These are phyloP conservation scores for Ogataea zsoltii DNA, from an alignment of 805 yeast genomes.

Conservation along the genomic window DNA sequence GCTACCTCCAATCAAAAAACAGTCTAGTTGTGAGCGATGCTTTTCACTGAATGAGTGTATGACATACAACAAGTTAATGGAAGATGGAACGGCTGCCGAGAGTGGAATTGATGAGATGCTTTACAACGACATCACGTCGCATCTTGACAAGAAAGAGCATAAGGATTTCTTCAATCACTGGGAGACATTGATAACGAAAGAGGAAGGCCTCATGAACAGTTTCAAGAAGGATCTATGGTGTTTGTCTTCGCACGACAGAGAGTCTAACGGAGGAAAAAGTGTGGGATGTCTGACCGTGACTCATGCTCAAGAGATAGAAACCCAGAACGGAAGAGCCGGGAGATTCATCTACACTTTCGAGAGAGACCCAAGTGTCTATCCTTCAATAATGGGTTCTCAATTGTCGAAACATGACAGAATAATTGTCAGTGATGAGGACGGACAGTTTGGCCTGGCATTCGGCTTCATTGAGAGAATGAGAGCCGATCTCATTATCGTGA, in stretches of 20 bases:
- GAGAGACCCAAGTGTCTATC: slow-evolving; percentile 29
- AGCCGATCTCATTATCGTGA: slow-evolving; percentile 44
- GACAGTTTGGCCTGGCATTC: slow-evolving; percentile 70
- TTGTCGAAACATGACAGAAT: slow-evolving; percentile 61
- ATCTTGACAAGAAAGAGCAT: slow-evolving; percentile 45
- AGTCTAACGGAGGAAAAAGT: slow-evolving; percentile 57
- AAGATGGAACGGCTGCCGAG: slow-evolving; percentile 54
- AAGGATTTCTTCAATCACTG: slow-evolving; percentile 65
- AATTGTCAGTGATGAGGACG: slow-evolving; percentile 75
- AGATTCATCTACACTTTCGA: slow-evolving; percentile 50
- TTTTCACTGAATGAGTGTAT: slow-evolving; percentile 58
- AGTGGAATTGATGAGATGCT: slow-evolving; percentile 53
- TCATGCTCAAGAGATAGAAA: slow-evolving; percentile 27
- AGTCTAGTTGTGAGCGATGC: slow-evolving; percentile 63
- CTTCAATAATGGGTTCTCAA: slow-evolving; percentile 43
- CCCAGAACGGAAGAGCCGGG: slow-evolving; percentile 14
- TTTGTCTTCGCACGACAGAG: slow-evolving; percentile 57
- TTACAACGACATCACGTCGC: slow-evolving; percentile 51
- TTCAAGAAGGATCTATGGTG: slow-evolving; percentile 71
- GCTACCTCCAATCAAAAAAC: slow-evolving; percentile 55
- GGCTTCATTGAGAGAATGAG: slow-evolving; percentile 55
- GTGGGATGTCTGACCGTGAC: slow-evolving; percentile 51
- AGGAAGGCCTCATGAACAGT: slow-evolving; percentile 58
- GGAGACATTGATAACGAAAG: slow-evolving; percentile 72
- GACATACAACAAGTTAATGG: slow-evolving; percentile 60